A percentile compares a stretch with the other conserved stretches of the same genome.
phyloP scores from a whole-genome alignment of 352 stramenopile species.

The Phytopythium vexans region DNA sequence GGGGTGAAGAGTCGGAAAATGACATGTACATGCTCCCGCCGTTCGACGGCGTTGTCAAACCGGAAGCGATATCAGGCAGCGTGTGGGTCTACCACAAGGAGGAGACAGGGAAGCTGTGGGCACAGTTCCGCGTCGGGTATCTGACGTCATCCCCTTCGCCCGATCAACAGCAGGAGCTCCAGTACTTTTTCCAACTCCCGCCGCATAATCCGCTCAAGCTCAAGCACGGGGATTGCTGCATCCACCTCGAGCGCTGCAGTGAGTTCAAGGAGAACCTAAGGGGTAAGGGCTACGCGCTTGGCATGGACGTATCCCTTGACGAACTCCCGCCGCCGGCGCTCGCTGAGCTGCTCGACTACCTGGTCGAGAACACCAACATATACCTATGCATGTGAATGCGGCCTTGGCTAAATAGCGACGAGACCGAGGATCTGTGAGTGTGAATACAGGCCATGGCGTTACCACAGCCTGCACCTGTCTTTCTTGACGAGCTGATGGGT shows the following conservation, averaged over 20 bases:
- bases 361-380: slow-evolving; percentile 16
- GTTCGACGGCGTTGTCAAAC: slow-evolving; percentile 4
- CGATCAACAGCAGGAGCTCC: slow-evolving; percentile 20
- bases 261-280: slow-evolving; percentile 12
- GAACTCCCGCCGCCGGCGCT: slow-evolving; percentile 13
- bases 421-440: background rate
- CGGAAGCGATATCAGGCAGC: slow-evolving; percentile 11
- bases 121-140: slow-evolving; percentile 24
- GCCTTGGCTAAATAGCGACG: background rate
- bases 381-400: slow-evolving; percentile 7
- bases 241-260: slow-evolving; percentile 17
- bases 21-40: slow-evolving; percentile 28
- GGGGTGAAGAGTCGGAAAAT: background rate
- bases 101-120: slow-evolving; percentile 7
- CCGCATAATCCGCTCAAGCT: slow-evolving; percentile 27
- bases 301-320: slow-evolving; percentile 17
- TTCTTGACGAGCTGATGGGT: too few species aligned
- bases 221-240: slow-evolving; percentile 10
- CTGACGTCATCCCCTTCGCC: slow-evolving; percentile 12
- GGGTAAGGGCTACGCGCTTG: slow-evolving; percentile 16
- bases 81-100: slow-evolving; percentile 15
- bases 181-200: slow-evolving; percentile 29
- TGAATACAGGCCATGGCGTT: background rate
- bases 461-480: too few species aligned
- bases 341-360: slow-evolving; percentile 28